Base-by-base conservation (phyloP, 306 rosid genomes). In the Glycine soja region DNA sequence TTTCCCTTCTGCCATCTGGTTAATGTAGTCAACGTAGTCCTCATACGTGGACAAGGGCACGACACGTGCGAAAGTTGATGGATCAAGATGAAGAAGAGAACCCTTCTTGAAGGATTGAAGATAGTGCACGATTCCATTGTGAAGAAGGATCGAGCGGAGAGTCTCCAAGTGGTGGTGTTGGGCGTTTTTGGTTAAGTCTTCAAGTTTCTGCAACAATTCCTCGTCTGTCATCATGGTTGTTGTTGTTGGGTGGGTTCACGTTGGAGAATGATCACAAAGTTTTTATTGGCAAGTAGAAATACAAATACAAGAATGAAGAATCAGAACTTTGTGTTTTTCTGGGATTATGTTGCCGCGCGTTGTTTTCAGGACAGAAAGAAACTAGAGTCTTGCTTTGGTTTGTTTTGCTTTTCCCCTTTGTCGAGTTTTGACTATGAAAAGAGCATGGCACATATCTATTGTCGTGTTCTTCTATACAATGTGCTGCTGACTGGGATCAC, bases 31-130 rank as follows among this genome's bases (percentile, higher is more conserved):
- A 53, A 72, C 86, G 65, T 91, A 91, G 66, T 91, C 91, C 2
- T 88, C 86, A 45, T 87, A 87, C 73, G 81, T 80, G 52, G 93
- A 91, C 10, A 91, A 48, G 3, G 91, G 93, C 48, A 89, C 86
- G 3, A 78, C 63, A 18, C 16, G 76, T 10, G 79, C 78, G 87
- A 87, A 91, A 46, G 86, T 75, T 13, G 81, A 43, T 10, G 81
- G 72, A 76, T 84, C 79, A 1, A 84, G 13, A 19, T 12, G 16
- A 45, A 8, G 10, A 69, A 42, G 15, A 68, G 8, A 40, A 2
- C 8, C 32, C 4, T 14, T 51, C 1, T 14, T 40, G 8, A 80
- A 61, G 11, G 89, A 61, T 62, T 69, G 88, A 70, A 91, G 93
- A 80, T 89, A 91, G 45, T 43, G 76, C 13, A 80, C 89, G 66